Evolutionary conservation across 352 stramenopile species (phyloP), one percentile per base, ranked within the genome.

Genomic region (Pythium apleroticum): DNA sequence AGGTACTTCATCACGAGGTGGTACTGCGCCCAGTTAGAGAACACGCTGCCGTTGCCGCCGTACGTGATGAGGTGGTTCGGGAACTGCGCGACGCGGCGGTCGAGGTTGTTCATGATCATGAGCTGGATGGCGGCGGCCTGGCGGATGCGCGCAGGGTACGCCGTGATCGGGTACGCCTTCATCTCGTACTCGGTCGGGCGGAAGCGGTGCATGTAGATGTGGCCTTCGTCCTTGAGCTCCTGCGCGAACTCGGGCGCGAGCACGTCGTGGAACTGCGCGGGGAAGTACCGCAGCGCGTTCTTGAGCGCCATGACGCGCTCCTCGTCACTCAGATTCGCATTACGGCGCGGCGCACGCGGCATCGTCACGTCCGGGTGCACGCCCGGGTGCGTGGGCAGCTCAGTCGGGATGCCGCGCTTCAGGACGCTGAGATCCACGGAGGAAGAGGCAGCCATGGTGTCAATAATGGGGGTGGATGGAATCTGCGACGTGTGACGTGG

Each of bases 71-170:
- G 69, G 70, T 97, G 77, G 65, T 93, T 71, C 27, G 89, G 89
- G 63, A 96, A 95, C 68, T 97, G 88, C 20, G 89, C 89, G n/a
- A 96, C 86, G 12, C 78, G 74, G 25, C 69, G 81, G 67, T 96
- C 88, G 22, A 97, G 69, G 73, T 97, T 96, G 80, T 96, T 96
- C 83, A 95, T 95, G 74, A 96, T 93, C 88, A 96, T 96, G 65
- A 96, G 82, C 78, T 91, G 87, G 52, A 97, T 93, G 20, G 81
- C 83, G 15, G 86, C 86, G 15, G 86, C 85, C 48, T 93, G 82
- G 52, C 79, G 80, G 73, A 79, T 91, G 52, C 82, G 73, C 27
- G 81, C 78, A 1, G 87, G 86, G 74, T 96, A 96, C 66, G 57
- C 63, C 4, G 84, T 71, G 59, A 97, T 86, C 45, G 86, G 81